Percentiles rank a stretch among this genome's conserved stretches.
These are phyloP conservation scores for Paramecium tetraurelia DNA, from an alignment of 73 alveolate species.

Conservation along the genomic window DNA sequence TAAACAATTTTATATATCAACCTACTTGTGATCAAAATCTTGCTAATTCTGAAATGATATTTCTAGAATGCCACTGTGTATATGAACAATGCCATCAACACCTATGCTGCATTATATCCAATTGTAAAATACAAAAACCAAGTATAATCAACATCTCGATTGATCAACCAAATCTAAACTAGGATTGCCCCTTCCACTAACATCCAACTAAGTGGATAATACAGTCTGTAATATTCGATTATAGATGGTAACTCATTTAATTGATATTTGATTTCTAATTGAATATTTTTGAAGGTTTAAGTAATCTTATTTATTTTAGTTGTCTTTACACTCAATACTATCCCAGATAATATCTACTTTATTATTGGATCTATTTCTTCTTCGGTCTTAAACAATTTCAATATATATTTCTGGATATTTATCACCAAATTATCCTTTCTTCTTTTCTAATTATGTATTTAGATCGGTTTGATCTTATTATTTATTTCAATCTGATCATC, in stretches of 20 bases:
- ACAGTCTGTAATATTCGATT: background rate
- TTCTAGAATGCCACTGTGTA: background rate
- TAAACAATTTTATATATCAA: conserved; percentile 6
- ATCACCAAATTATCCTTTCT: background rate
- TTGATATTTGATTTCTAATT: conserved; percentile 1
- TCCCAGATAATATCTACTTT: background rate
- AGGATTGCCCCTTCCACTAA: conserved; percentile 17
- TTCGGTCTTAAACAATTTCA: conserved; percentile 26
- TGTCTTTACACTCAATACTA: conserved; percentile 5
- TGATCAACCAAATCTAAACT: background rate
- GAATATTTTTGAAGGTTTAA: background rate
- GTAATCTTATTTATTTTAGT: background rate
- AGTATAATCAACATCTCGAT: background rate
- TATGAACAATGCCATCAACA: background rate
- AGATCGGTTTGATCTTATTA: background rate
- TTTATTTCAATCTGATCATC: background rate
- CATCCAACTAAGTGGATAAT: conserved; percentile 23
- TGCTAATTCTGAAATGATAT: background rate
- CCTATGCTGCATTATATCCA: background rate
- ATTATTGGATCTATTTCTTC: conserved; percentile 27
- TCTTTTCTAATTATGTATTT: background rate
- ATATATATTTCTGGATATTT: background rate
- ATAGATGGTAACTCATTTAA: background rate
- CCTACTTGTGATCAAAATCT: background rate
- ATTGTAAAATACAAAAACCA: conserved; percentile 33